A percentile compares a stretch with the other conserved stretches of the same genome.
Conservation (phyloP, 345 rosid genomes). For the Hibiscus syriacus region DNA sequence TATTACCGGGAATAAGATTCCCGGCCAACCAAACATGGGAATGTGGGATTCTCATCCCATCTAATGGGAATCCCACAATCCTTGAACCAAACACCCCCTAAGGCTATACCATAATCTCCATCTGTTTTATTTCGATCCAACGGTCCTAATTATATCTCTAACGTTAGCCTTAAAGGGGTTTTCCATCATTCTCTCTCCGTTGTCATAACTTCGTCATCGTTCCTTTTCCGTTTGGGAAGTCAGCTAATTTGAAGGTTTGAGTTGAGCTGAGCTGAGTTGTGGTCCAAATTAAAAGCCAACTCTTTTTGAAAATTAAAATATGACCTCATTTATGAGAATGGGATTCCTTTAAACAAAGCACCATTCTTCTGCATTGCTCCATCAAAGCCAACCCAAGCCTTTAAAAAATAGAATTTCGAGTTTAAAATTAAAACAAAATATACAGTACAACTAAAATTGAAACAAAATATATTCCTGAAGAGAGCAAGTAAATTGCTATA, state of each 20-base stretch:
- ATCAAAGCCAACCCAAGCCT: background rate
- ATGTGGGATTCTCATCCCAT: no score
- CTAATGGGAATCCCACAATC: no score
- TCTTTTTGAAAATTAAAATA: background rate
- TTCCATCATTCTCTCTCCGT: background rate
- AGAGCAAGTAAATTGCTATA: conserved; percentile 14
- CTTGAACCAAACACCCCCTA: no score
- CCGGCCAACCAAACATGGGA: no score
- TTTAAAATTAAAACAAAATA: background rate
- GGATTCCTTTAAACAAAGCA: background rate
- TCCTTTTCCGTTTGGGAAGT: background rate
- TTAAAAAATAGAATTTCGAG: background rate
- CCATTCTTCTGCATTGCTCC: background rate
- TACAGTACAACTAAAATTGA: background rate
- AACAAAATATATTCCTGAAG: no score
- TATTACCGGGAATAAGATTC: no score
- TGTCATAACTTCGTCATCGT: no score
- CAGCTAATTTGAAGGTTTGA: background rate
- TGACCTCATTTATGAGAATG: background rate
- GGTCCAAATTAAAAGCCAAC: background rate
- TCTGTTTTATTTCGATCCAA: background rate
- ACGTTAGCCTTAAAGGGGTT: background rate
- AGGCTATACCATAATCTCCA: background rate
- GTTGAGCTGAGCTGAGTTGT: background rate
- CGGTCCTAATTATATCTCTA: background rate